These are phyloP conservation scores for Pholiota adiposa DNA, from an alignment of 1,284 basidiomycete species.

Conservation along the genomic window DNA sequence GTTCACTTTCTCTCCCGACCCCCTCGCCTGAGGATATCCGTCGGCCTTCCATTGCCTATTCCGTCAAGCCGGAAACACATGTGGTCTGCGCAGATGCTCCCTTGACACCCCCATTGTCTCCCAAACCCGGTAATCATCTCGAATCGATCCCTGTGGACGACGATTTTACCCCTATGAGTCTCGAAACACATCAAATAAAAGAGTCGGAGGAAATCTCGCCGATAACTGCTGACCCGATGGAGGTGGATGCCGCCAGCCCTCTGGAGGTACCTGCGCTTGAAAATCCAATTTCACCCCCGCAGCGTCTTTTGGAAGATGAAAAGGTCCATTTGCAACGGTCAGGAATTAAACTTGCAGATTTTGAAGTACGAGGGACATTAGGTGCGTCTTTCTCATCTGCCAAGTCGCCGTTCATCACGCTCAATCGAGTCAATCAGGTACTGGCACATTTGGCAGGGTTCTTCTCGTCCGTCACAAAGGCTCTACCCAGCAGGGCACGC, in stretches of 20 bases:
- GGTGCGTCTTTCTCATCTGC: conserved; percentile 48
- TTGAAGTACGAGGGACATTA: conserved; percentile 79
- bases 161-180: conserved; percentile 16
- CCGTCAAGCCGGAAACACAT: conserved; percentile 30
- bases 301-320: conserved; percentile 71
- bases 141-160: conserved; percentile 18
- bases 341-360: conserved; percentile 73
- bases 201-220: conserved; percentile 9
- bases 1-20: conserved; percentile 32
- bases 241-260: conserved; percentile 20
- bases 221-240: conserved; percentile 22
- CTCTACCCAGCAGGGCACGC: conserved; percentile 47
- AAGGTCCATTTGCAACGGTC: conserved; percentile 59
- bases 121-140: conserved; percentile 28
- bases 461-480: conserved; percentile 77
- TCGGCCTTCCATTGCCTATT: conserved; percentile 24
- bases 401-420: conserved; percentile 9
- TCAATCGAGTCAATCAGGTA: conserved; percentile 56
- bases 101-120: conserved; percentile 65
- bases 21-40: conserved; percentile 27
- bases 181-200: conserved; percentile 9
- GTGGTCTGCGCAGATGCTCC: conserved; percentile 42
- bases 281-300: conserved; percentile 43
- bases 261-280: conserved; percentile 16
- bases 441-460: conserved; percentile 93